Evolutionary conservation across 2,329 filamentous ascomycete species (phyloP).

Genomic region (Penicillium polonicum): DNA sequence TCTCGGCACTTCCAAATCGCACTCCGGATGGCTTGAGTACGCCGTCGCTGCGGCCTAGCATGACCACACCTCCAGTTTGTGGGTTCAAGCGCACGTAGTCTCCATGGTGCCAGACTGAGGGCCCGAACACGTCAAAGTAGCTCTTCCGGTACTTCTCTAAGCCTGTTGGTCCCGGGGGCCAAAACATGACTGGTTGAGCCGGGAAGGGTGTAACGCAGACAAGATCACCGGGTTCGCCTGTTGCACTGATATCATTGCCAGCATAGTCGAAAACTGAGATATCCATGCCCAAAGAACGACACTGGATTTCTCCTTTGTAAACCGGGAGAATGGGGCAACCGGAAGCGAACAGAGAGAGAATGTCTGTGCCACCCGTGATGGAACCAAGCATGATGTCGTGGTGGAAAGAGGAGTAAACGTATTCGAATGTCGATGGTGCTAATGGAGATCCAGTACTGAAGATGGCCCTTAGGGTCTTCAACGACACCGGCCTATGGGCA

Average conservation of each 20-base stretch:
- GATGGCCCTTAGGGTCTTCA: conserved; percentile 69
- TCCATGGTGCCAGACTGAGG: conserved; percentile 80
- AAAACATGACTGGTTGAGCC: conserved; percentile 88
- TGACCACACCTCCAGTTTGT: conserved; percentile 72
- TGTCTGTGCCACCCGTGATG: conserved; percentile 95
- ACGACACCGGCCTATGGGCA: conserved; percentile 38
- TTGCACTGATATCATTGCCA: conserved; percentile 57
- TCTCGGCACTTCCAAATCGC: conserved; percentile 88
- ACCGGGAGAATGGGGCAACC: conserved; percentile 76
- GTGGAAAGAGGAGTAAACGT: conserved; percentile 83
- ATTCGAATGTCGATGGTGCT: conserved; percentile 87
- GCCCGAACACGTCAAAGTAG: conserved; percentile 82
- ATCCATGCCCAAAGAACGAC: conserved; percentile 76
- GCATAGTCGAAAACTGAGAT: conserved; percentile 58
- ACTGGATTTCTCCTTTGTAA: conserved; percentile 71
- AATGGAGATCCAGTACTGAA: conserved; percentile 93
- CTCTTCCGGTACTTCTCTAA: conserved; percentile 74
- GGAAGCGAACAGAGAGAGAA: conserved; percentile 89
- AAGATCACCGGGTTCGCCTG: conserved; percentile 77
- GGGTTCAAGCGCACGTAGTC: conserved; percentile 79
- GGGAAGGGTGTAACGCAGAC: conserved; percentile 86
- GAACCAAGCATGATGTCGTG: conserved; percentile 78
- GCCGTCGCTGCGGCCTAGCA: conserved; percentile 90
- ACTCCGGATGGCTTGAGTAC: conserved; percentile 91
- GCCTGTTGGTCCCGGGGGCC: conserved; percentile 63